Evolutionary conservation across 1,284 basidiomycete species (phyloP).

Genomic region (Caloboletus inedulis): DNA sequence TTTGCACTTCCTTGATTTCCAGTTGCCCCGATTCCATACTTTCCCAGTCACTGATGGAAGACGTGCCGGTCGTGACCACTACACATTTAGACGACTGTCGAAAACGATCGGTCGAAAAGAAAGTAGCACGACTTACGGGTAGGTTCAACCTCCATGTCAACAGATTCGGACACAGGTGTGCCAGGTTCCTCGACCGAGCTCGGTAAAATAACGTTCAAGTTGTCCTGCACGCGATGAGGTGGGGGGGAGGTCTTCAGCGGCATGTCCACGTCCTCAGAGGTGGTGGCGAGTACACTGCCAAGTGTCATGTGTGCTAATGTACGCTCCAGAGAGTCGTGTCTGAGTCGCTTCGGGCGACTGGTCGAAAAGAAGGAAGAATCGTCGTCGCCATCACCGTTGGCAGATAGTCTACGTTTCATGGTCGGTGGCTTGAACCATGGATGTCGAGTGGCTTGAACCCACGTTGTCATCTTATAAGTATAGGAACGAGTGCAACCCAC

Average conservation of each 20-base stretch:
- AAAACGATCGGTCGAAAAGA: background rate
- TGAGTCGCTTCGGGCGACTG: constrained; percentile 46
- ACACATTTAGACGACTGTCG: background rate
- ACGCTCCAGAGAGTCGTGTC: constrained; percentile 51
- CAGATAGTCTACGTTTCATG: constrained; percentile 47
- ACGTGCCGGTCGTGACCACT: constrained; percentile 2
- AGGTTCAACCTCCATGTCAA: constrained; percentile 66
- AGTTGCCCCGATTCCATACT: constrained; percentile 43
- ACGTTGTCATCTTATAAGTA: constrained; percentile 27
- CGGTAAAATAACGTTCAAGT: constrained; percentile 31
- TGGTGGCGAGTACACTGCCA: constrained; percentile 6
- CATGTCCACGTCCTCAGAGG: constrained; percentile 18
- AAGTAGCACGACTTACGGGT: constrained; percentile 14
- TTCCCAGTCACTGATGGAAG: constrained; percentile 23
- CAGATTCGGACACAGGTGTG: constrained; percentile 41
- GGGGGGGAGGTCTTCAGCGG: constrained; percentile 5
- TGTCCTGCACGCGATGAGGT: constrained; percentile 10
- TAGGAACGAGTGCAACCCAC: too few species aligned
- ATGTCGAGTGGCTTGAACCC: constrained; percentile 40
- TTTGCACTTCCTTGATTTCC: constrained; percentile 28
- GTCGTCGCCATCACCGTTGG: constrained; percentile 21
- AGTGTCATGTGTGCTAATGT: constrained; percentile 56
- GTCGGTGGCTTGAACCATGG: constrained; percentile 52
- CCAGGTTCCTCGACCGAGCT: constrained; percentile 47
- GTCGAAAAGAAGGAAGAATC: constrained; percentile 4